These are phyloP conservation scores for Funneliformis caledonium DNA, from an alignment of 371 early-diverging fungal species.

Conservation along the genomic window DNA sequence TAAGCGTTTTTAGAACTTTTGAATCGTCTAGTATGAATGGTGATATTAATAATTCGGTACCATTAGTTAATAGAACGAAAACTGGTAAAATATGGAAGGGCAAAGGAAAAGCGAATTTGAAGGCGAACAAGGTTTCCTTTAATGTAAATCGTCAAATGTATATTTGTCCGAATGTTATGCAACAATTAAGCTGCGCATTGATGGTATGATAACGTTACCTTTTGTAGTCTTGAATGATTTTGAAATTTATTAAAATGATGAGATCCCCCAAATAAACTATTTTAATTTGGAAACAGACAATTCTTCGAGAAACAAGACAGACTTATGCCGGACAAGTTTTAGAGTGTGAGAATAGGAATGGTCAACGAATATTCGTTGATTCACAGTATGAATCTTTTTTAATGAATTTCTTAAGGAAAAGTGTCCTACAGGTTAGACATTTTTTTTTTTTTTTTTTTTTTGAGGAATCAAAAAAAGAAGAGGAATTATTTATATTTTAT, in stretches of 20 bases:
- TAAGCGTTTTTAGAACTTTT: conserved; percentile 27
- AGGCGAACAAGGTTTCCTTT: conserved; percentile 1
- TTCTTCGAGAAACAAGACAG: conserved; percentile 34
- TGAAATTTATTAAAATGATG: not conserved
- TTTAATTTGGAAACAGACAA: conserved; percentile 19
- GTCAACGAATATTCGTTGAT: conserved; percentile 38
- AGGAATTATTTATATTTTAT: not conserved
- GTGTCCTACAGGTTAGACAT: conserved; percentile 30
- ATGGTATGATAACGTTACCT: conserved; percentile 27
- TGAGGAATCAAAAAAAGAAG: not conserved
- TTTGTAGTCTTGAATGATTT: not conserved
- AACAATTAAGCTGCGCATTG: conserved; percentile 28
- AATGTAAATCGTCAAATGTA: conserved; percentile 24
- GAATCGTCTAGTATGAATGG: not conserved
- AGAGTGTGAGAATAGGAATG: conserved; percentile 38
- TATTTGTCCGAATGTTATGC: conserved; percentile 33
- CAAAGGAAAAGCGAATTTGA: conserved; percentile 11
- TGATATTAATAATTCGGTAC: not conserved
- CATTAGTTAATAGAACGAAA: not conserved
- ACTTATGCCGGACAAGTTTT: conserved; percentile 28
- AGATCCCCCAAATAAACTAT: not conserved
- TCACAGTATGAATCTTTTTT: conserved; percentile 40
- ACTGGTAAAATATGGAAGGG: conserved; percentile 33
- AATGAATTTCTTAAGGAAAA: conserved; percentile 37
- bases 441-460: not conserved